Percentiles rank a stretch among this genome's conserved stretches.
These are phyloP conservation scores for Fraxinus quadrangulata DNA, from an alignment of 257 asterid species.

Conservation along the genomic window DNA sequence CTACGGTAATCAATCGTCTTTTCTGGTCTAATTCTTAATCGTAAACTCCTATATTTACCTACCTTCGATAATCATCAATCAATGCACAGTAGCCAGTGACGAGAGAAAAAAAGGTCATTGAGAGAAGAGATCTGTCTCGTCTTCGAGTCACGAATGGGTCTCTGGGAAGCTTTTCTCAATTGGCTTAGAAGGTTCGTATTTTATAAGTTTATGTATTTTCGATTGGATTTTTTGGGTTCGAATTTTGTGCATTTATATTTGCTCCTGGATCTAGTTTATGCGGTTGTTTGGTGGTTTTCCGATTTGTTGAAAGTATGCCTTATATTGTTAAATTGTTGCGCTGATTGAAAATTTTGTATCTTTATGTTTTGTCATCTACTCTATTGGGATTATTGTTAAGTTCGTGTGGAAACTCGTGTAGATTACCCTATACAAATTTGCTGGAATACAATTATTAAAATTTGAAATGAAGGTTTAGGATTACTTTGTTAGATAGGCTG, in stretches of 20 bases:
- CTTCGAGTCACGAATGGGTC: conserved; percentile 68
- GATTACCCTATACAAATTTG: not conserved
- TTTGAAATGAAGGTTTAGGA: not conserved
- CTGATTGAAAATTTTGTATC: not conserved
- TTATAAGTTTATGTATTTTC: not conserved
- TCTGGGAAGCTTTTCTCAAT: conserved; percentile 98
- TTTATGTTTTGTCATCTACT: not conserved
- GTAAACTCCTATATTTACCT: conserved; percentile 18
- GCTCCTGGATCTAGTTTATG: conserved; percentile 1
- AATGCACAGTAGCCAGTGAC: not conserved
- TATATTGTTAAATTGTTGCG: not conserved
- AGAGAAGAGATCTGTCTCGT: conserved; percentile 55
- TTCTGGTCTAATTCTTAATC: conserved; percentile 15
- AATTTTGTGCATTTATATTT: conserved; percentile 11
- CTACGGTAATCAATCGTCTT: conserved; percentile 9
- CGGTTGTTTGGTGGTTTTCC: conserved; percentile 13
- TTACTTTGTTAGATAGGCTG: conserved; percentile 15
- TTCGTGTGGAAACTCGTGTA: not conserved
- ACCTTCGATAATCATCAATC: conserved; percentile 16
- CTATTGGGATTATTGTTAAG: not conserved
- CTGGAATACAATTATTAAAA: not conserved
- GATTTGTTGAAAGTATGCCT: not conserved
- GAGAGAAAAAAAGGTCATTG: conserved; percentile 29
- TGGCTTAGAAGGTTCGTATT: conserved; percentile 82
- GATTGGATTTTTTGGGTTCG: conserved; percentile 16